A percentile compares a stretch with the other conserved stretches of the same genome.
phyloP scores from a whole-genome alignment of 768 basidiomycete species.

The Imleria badia region DNA sequence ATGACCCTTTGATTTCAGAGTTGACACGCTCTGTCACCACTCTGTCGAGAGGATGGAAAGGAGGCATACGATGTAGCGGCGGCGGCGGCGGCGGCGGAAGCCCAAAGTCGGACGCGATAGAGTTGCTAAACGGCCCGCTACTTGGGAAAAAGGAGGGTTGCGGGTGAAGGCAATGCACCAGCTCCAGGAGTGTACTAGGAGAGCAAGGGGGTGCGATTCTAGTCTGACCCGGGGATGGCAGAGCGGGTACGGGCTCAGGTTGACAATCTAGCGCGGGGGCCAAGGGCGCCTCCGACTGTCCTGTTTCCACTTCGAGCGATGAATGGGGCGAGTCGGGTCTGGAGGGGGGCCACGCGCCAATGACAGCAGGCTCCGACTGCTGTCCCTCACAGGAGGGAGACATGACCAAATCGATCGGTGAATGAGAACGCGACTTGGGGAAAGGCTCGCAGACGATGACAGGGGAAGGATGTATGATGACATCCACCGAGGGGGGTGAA shows the following conservation, averaged over 20 bases:
- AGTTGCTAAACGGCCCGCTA: constrained; percentile 19
- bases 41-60: constrained; percentile 17
- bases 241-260: constrained; percentile 3
- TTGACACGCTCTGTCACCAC: constrained; percentile 18
- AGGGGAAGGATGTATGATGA: constrained; percentile 16
- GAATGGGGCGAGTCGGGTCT: constrained; percentile 34
- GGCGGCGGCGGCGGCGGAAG: constrained; percentile 10
- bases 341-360: constrained; percentile 46
- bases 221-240: constrained; percentile 4
- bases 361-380: constrained; percentile 36
- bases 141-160: constrained; percentile 19
- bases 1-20: constrained; percentile 21
- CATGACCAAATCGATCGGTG: constrained; percentile 50
- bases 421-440: constrained; percentile 39
- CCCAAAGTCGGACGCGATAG: constrained; percentile 19
- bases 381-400: constrained; percentile 25
- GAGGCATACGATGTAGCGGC: constrained; percentile 8
- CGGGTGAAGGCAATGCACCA: constrained; percentile 21
- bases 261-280: constrained; percentile 1
- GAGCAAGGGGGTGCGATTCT: constrained; percentile 12
- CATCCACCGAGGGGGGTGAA: constrained; percentile 7
- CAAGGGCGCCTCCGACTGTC: constrained; percentile 7
- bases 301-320: constrained; percentile 12
- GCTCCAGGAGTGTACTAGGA: constrained; percentile 5
- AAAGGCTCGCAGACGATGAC: constrained; percentile 14